phyloP scores from a whole-genome alignment of 805 yeast genomes.

The Yamadazyma akitaensis region DNA sequence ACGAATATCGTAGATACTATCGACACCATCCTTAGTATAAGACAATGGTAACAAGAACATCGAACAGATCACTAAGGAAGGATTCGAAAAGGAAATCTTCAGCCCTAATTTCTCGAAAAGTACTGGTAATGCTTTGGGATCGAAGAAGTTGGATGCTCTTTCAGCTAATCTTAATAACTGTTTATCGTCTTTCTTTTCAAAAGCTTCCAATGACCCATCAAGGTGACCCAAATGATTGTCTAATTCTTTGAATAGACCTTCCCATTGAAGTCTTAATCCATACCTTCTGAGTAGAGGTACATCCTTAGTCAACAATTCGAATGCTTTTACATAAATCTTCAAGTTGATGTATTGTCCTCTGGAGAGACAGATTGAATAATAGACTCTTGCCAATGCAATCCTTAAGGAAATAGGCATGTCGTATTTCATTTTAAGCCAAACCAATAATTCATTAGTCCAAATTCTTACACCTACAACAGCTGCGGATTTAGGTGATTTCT shows the following conservation, averaged over 20 bases:
- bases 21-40: conserved; percentile 30
- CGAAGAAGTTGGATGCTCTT: conserved; percentile 54
- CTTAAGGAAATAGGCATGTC: conserved; percentile 70
- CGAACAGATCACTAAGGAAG: conserved; percentile 48
- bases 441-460: conserved; percentile 83
- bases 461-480: conserved; percentile 71
- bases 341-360: conserved; percentile 68
- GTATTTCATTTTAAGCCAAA: conserved; percentile 74
- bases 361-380: conserved; percentile 65
- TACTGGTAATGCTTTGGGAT: conserved; percentile 42
- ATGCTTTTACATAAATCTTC: conserved; percentile 58
- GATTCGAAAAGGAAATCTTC: conserved; percentile 52
- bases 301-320: conserved; percentile 55
- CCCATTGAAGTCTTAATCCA: conserved; percentile 52
- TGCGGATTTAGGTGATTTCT: conserved; percentile 62
- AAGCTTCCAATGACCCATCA: conserved; percentile 44
- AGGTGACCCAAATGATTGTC: conserved; percentile 28
- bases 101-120: conserved; percentile 51
- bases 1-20: conserved; percentile 36
- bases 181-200: conserved; percentile 48
- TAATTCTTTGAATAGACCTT: conserved; percentile 38
- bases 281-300: conserved; percentile 33
- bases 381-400: conserved; percentile 61
- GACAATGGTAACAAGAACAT: conserved; percentile 53
- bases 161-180: conserved; percentile 51